Evolutionary conservation across 108 stramenopile species (phyloP).

Genomic region (Nannochloropsis salina): DNA sequence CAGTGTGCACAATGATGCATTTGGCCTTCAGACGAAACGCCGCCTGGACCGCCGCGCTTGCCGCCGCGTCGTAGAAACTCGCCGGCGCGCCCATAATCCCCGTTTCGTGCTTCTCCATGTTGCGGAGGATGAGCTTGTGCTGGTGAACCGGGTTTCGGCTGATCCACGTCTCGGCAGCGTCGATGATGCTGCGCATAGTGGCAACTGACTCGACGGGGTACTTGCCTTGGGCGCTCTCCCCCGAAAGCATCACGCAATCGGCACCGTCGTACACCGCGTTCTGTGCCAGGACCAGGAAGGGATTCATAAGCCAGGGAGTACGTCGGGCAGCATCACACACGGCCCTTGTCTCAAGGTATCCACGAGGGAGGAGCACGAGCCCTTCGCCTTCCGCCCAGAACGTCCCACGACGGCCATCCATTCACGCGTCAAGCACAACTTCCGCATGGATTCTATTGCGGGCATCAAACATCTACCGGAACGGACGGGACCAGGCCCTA

Average conservation of each 20-base stretch:
- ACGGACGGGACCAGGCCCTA: no score
- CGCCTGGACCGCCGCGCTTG: constrained; percentile 16
- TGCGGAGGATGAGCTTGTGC: not conserved
- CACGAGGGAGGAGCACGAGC: no score
- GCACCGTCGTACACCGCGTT: constrained; percentile 33
- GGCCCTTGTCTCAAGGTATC: no score
- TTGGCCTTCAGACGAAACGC: constrained; percentile 20
- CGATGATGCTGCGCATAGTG: constrained; percentile 21
- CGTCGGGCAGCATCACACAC: no score
- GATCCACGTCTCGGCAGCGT: not conserved
- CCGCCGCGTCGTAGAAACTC: not conserved
- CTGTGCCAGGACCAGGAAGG: not conserved
- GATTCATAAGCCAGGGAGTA: no score
- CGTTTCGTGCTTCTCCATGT: not conserved
- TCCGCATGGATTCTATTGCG: no score
- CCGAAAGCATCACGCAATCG: constrained; percentile 26
- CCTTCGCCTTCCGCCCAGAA: no score
- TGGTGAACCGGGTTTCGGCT: constrained; percentile 5
- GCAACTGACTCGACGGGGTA: not conserved
- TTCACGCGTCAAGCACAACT: no score
- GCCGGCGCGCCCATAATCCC: not conserved
- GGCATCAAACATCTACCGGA: no score
- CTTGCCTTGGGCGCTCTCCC: constrained; percentile 23
- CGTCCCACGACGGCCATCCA: no score
- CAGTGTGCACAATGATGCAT: not conserved